Percentiles rank a stretch among this genome's conserved stretches.
These are phyloP conservation scores for Boletus rubropictus DNA, from an alignment of 768 basidiomycete species.

Conservation along the genomic window DNA sequence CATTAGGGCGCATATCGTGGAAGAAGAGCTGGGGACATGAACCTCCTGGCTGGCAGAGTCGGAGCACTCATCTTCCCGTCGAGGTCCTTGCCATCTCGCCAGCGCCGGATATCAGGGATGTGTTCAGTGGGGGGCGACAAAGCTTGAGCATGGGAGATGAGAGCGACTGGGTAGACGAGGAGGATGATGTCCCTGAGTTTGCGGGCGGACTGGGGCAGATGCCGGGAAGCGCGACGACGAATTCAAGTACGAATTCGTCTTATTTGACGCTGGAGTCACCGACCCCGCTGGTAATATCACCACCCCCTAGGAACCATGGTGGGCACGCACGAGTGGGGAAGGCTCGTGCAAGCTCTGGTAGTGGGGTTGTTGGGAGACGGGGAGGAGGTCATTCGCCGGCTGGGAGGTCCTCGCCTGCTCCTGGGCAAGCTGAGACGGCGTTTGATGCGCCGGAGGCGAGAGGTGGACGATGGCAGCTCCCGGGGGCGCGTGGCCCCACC, in stretches of 20 bases:
- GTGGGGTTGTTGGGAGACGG: conserved; percentile 30
- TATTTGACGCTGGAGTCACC: conserved; percentile 32
- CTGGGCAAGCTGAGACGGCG: conserved; percentile 37
- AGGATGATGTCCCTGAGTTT: conserved; percentile 67
- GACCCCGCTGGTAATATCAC: conserved; percentile 40
- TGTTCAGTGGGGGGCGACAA: conserved; percentile 60
- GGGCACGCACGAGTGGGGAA: conserved; percentile 34
- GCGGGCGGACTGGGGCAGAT: conserved; percentile 74
- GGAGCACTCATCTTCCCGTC: conserved; percentile 59
- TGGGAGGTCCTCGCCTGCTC: conserved; percentile 56
- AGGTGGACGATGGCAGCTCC: conserved; percentile 62
- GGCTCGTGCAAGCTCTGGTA: conserved; percentile 19
- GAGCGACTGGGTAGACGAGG: conserved; percentile 85
- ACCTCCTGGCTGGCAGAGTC: conserved; percentile 78
- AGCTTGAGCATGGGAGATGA: conserved; percentile 64
- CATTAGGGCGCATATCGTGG: conserved; percentile 70
- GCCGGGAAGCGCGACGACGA: conserved; percentile 26
- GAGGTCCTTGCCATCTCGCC: conserved; percentile 74
- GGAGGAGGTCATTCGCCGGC: conserved; percentile 56
- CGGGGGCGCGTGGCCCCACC: conserved; percentile 61
- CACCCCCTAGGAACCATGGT: conserved; percentile 46
- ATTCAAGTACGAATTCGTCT: conserved; percentile 22
- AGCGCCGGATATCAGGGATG: conserved; percentile 56
- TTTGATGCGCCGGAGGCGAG: conserved; percentile 48
- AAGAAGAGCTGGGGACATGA: conserved; percentile 87